phyloP scores from a whole-genome alignment of 163 green algal species.

The Scenedesmus sp. region DNA sequence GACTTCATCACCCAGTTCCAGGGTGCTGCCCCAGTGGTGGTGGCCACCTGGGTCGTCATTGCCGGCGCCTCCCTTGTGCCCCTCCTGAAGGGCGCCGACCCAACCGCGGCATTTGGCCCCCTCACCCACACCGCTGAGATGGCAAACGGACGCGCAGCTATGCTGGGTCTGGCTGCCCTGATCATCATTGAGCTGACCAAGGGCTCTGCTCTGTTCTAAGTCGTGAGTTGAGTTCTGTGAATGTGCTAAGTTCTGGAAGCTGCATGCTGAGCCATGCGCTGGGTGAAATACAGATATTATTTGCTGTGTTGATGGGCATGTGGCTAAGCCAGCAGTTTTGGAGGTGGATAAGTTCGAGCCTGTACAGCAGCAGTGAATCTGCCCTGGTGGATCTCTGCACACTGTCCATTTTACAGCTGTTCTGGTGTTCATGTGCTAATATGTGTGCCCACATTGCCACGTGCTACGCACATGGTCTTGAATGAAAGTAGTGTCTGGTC shows the following conservation, averaged over 20 bases:
- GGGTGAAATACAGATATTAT: background rate
- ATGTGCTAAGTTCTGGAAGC: no score
- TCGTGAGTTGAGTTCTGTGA: no score
- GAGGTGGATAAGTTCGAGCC: background rate
- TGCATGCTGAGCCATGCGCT: background rate
- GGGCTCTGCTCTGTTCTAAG: constrained; percentile 66
- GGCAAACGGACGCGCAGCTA: constrained; percentile 76
- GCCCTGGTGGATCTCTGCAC: background rate
- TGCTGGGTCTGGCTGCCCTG: constrained; percentile 77
- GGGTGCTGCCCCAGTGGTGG: constrained; percentile 60
- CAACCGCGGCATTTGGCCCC: constrained; percentile 58
- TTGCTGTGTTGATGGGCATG: background rate
- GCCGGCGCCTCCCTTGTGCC: constrained; percentile 69
- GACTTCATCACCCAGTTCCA: constrained; percentile 64
- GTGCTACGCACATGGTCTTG: no score
- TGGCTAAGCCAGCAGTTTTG: background rate
- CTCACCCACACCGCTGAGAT: constrained; percentile 74
- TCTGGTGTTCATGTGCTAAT: background rate
- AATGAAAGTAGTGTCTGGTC: no score
- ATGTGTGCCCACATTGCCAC: no score
- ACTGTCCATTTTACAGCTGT: background rate
- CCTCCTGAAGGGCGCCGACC: constrained; percentile 55
- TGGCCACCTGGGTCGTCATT: constrained; percentile 69
- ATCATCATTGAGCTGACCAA: constrained; percentile 63
- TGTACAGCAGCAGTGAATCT: background rate